Percentiles rank a stretch among this genome's conserved stretches.
These are phyloP conservation scores for Bauhinia variegata DNA, from an alignment of 306 rosid species.

Conservation along the genomic window DNA sequence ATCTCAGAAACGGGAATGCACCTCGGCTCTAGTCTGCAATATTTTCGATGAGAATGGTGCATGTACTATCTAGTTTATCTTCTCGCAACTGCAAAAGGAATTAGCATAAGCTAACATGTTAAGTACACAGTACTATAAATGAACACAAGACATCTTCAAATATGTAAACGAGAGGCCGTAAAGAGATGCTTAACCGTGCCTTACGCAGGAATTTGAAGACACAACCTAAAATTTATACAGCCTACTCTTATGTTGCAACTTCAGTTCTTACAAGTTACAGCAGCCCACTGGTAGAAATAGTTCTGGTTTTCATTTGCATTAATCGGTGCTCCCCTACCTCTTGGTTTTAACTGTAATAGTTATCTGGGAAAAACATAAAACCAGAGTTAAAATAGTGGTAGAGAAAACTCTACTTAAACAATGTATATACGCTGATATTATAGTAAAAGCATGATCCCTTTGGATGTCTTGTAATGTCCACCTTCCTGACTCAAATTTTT, in stretches of 20 bases:
- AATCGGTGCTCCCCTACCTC: not conserved
- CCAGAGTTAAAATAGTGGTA: not conserved
- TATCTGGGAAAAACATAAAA: constrained; percentile 30
- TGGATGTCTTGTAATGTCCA: not conserved
- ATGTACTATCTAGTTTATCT: constrained; percentile 1
- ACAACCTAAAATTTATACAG: not conserved
- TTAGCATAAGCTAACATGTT: not conserved
- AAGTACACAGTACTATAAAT: not conserved
- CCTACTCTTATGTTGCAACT: not conserved
- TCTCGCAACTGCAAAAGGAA: constrained; percentile 18
- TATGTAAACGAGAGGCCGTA: not conserved
- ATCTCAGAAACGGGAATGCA: not conserved
- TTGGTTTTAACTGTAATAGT: not conserved
- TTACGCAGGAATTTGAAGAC: not conserved
- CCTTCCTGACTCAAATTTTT: too few species aligned
- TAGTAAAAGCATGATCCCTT: constrained; percentile 12
- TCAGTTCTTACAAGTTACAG: constrained; percentile 16
- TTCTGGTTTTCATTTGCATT: not conserved
- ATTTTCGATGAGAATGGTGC: constrained; percentile 3
- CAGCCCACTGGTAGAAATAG: not conserved
- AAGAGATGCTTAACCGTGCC: not conserved
- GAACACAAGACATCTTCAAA: not conserved
- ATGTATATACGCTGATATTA: constrained; percentile 7
- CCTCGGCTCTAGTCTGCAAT: not conserved
- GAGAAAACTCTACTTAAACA: constrained; percentile 11